Evolutionary conservation across 2,329 filamentous ascomycete species (phyloP), one percentile per base, ranked within the genome.

Genomic region (Fulvia fulva): DNA sequence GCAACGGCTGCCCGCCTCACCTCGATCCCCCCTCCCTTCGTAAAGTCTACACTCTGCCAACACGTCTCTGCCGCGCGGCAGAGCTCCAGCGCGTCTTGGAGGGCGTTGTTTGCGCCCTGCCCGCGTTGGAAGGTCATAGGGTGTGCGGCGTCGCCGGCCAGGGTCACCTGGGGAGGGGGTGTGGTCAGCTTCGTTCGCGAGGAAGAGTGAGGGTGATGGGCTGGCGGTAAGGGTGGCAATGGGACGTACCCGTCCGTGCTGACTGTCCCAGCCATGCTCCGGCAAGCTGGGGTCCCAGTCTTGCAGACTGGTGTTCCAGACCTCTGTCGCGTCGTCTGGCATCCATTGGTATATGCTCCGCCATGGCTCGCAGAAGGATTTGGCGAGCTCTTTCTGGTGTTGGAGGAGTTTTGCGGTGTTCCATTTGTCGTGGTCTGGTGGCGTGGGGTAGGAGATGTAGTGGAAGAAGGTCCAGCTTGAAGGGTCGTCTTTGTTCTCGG

Each of bases 121-220:
- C 76, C 77, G 25, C 76, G 74, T 59, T 60, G 58, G 14, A 74
- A 70, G 14, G 77, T 65, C 77, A 80, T 80, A 0, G 78, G 74
- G 64, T 81, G 70, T 1, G 76, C 77, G 19, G 72, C 71, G 30
- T 70, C 66, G 23, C 74, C 76, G 3, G 44, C 44, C 14, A 41
- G 37, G 37, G 37, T 41, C 7, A 41, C 37, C 37, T 41, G 37
- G 14, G n/a, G 37, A 19, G 5, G 37, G 16, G 16, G 11, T 8
- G 12, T 11, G n/a, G 44, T 12, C 6, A 47, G 25, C n/a, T n/a
- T 26, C 14, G 25, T 19, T 5, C 8, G 11, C 9, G 44, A 12
- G 11, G 41, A 44, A 26, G 44, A 5, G 11, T 37, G n/a, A 11
- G 11, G 5, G 44, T 22, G 21, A 12, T 4, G 44, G 12, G 9